These are phyloP conservation scores for Cladosporium sp. DNA, from an alignment of 2,329 filamentous ascomycete genomes.

Conservation along the genomic window DNA sequence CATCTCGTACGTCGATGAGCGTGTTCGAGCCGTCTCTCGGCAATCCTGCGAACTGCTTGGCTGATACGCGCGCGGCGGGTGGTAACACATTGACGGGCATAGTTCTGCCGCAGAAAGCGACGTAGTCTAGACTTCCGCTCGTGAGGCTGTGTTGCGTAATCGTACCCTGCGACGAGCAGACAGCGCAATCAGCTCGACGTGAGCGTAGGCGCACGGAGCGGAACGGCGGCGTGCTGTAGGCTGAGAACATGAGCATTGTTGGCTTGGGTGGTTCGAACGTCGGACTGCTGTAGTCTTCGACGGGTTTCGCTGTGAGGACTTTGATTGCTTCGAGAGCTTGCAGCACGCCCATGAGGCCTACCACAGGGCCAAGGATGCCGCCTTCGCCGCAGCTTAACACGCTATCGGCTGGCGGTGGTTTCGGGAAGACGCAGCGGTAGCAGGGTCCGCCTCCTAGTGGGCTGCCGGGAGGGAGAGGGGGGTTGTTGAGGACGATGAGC, in stretches of 20 bases:
- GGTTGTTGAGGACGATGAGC: conserved; percentile 82
- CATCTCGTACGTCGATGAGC: conserved; percentile 80
- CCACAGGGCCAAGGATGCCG: conserved; percentile 87
- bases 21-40: conserved; percentile 39
- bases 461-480: conserved; percentile 62
- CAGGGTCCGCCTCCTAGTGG: conserved; percentile 73
- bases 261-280: conserved; percentile 33
- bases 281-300: conserved; percentile 17
- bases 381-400: conserved; percentile 89
- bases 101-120: conserved; percentile 75
- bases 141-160: conserved; percentile 64
- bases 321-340: conserved; percentile 90
- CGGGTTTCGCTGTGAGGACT: conserved; percentile 58
- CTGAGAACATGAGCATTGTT: conserved; percentile 56
- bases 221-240: conserved; percentile 59
- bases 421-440: conserved; percentile 90
- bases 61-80: conserved; percentile 67
- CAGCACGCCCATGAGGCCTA: conserved; percentile 88
- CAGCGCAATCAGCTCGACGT: conserved; percentile 69
- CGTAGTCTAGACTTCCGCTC: conserved; percentile 74
- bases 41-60: conserved; percentile 56
- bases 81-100: conserved; percentile 57
- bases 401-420: conserved; percentile 77
- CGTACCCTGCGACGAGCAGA: conserved; percentile 65
- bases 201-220: conserved; percentile 73